Evolutionary conservation across 495 filamentous ascomycete species (phyloP).

Genomic region (Neurospora africana): DNA sequence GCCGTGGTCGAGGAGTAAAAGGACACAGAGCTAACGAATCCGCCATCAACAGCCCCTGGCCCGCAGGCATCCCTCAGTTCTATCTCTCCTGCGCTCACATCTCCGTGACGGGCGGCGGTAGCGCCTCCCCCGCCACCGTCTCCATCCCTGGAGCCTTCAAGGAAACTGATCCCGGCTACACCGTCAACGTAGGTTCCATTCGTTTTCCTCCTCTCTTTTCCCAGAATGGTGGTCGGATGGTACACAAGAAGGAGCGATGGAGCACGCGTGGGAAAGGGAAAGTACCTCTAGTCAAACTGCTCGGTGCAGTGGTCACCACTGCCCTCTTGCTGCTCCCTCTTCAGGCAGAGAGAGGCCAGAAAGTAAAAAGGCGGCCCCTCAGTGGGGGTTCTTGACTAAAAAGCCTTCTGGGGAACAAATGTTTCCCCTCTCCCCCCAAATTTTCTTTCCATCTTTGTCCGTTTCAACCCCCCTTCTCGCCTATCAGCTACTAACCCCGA

Average conservation of each 20-base stretch:
- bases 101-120: slow-evolving; percentile 45
- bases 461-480: too few relatives aligned
- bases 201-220: neutral
- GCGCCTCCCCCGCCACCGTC: slow-evolving; percentile 35
- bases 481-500: neutral
- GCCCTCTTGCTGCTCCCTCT: too few relatives aligned
- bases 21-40: too few relatives aligned
- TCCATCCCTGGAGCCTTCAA: slow-evolving; percentile 47
- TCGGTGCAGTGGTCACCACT: too few relatives aligned
- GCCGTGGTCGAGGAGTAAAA: neutral
- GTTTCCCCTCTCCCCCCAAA: neutral
- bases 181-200: slow-evolving; percentile 23
- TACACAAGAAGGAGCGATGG: neutral
- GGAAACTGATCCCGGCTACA: slow-evolving; percentile 45
- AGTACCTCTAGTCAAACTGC: neutral
- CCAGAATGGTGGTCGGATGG: neutral
- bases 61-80: slow-evolving; percentile 40
- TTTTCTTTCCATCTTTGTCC: too few relatives aligned
- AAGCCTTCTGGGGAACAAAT: neutral
- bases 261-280: neutral
- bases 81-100: slow-evolving; percentile 52
- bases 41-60: slow-evolving; percentile 15
- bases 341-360: too few relatives aligned
- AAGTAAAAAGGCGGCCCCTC: too few relatives aligned
- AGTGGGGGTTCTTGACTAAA: too few relatives aligned